Percentiles rank a stretch among this genome's conserved stretches.
Conservation (phyloP, 23 red algal species). For the Gracilaria gracilis region DNA sequence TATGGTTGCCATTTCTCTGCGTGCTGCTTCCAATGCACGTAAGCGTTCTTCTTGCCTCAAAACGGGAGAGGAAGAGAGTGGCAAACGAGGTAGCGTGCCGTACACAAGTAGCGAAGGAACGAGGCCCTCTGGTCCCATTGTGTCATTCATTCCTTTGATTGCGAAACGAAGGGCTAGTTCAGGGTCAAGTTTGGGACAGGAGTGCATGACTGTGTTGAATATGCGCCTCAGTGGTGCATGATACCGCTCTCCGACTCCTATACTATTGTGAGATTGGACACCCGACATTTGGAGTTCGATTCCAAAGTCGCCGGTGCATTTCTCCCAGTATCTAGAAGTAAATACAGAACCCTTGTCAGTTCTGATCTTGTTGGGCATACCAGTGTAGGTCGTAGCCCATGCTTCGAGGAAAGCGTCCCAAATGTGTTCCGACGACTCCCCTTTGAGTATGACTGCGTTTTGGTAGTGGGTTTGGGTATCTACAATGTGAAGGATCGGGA, state of each 20-base stretch:
- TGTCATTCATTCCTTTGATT: constrained; percentile 29
- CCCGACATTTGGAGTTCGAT: constrained; percentile 46
- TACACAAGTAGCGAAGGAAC: constrained; percentile 2
- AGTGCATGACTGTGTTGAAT: not conserved
- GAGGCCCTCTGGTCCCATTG: constrained; percentile 15
- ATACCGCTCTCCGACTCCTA: constrained; percentile 43
- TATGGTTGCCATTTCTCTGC: not conserved
- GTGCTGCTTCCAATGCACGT: not conserved
- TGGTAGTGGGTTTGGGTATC: constrained; percentile 48
- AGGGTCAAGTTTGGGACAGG: not conserved
- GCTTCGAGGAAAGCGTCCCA: constrained; percentile 51
- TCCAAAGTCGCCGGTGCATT: constrained; percentile 17
- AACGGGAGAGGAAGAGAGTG: not conserved
- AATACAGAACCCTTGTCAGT: constrained; percentile 35
- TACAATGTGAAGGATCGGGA: constrained; percentile 51
- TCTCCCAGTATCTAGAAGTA: constrained; percentile 16
- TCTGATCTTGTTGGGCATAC: constrained; percentile 21
- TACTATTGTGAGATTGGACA: constrained; percentile 42
- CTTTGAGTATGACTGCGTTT: constrained; percentile 38
- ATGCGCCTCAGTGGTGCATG: constrained; percentile 35
- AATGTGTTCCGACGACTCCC: constrained; percentile 11
- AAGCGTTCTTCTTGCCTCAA: not conserved
- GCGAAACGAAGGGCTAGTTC: constrained; percentile 8
- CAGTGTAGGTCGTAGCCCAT: constrained; percentile 41
- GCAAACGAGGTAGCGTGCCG: not conserved